Percentiles rank a stretch among this genome's conserved stretches.
Evolutionary conservation across 2,329 filamentous ascomycete species (phyloP).

Genomic region (Fusarium falciforme): DNA sequence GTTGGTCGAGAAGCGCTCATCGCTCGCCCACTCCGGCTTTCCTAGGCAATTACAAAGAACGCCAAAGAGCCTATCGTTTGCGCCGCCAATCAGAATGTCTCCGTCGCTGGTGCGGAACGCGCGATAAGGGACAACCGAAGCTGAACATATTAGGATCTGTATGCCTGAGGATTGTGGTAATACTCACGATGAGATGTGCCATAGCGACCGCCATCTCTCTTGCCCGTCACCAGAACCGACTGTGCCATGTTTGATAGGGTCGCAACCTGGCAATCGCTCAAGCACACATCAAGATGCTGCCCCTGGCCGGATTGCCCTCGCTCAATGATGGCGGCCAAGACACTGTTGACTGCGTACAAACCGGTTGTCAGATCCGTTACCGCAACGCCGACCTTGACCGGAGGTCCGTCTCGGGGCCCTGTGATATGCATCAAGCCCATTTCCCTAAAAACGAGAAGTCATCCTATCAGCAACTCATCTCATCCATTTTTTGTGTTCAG

Average conservation of each 20-base stretch:
- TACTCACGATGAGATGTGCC: slow-evolving; percentile 87
- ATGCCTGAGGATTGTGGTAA: background rate
- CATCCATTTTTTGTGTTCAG: background rate
- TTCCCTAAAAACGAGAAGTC: slow-evolving; percentile 58
- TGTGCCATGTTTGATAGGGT: slow-evolving; percentile 93
- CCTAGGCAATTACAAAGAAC: slow-evolving; percentile 70
- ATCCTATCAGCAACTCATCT: background rate
- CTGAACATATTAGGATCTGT: slow-evolving; percentile 54
- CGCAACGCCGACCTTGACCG: slow-evolving; percentile 95
- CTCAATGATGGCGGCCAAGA: slow-evolving; percentile 87
- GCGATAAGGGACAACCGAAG: slow-evolving; percentile 95
- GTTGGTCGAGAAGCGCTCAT: slow-evolving; percentile 70
- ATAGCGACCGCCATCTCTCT: slow-evolving; percentile 89
- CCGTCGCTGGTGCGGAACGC: slow-evolving; percentile 80
- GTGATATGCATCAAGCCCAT: slow-evolving; percentile 99
- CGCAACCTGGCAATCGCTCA: slow-evolving; percentile 96
- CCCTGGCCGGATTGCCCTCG: slow-evolving; percentile 79
- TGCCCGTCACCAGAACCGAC: slow-evolving; percentile 85
- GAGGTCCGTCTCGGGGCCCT: slow-evolving; percentile 83
- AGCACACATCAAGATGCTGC: slow-evolving; percentile 88
- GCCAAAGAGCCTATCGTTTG: slow-evolving; percentile 75
- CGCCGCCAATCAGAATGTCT: slow-evolving; percentile 74
- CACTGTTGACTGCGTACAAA: slow-evolving; percentile 90
- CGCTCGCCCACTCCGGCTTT: slow-evolving; percentile 66
- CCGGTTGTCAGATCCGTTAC: slow-evolving; percentile 96